Percentiles rank a stretch among this genome's conserved stretches.
phyloP scores from a whole-genome alignment of 2,329 filamentous ascomycete genomes.

The Alternaria incomplexa region DNA sequence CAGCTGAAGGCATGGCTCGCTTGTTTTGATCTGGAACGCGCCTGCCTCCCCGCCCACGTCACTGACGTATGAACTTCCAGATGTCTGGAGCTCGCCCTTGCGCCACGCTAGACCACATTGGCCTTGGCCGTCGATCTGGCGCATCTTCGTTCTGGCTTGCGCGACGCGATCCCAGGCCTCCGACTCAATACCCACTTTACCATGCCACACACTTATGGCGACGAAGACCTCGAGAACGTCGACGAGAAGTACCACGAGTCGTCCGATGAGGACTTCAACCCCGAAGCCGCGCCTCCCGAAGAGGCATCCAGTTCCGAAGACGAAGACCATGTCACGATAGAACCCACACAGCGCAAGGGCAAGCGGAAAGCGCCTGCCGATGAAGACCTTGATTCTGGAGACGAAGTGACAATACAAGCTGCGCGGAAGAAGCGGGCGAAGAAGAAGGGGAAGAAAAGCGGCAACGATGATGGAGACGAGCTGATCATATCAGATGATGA shows the following conservation, averaged over 20 bases:
- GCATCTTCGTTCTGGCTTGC: slow-evolving; percentile 9
- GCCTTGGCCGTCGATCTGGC: slow-evolving; percentile 25
- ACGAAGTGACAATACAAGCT: slow-evolving; percentile 71
- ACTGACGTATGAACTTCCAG: slow-evolving; percentile 14
- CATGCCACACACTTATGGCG: slow-evolving; percentile 38
- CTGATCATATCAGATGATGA: slow-evolving; percentile 47
- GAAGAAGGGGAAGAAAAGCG: slow-evolving; percentile 41
- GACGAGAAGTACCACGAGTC: slow-evolving; percentile 64
- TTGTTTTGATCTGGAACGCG: slow-evolving; percentile 38
- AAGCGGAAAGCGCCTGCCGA: slow-evolving; percentile 43
- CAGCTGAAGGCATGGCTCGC: slow-evolving; percentile 6
- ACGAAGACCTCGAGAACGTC: slow-evolving; percentile 36
- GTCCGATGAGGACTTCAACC: slow-evolving; percentile 77
- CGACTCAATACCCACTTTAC: slow-evolving; percentile 4
- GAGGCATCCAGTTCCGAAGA: slow-evolving; percentile 60
- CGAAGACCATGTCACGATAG: slow-evolving; percentile 36
- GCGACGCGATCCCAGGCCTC: slow-evolving; percentile 11
- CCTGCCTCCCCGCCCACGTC: slow-evolving; percentile 34
- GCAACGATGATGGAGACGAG: slow-evolving; percentile 28
- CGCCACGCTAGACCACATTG: slow-evolving; percentile 14
- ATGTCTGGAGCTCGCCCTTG: slow-evolving; percentile 12
- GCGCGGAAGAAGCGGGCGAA: slow-evolving; percentile 60
- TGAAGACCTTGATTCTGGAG: slow-evolving; percentile 63
- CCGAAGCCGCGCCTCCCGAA: slow-evolving; percentile 62
- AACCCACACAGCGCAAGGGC: slow-evolving; percentile 27